phyloP scores from a whole-genome alignment of 2,329 filamentous ascomycete species.

The Torrubiella hemipterigena region DNA sequence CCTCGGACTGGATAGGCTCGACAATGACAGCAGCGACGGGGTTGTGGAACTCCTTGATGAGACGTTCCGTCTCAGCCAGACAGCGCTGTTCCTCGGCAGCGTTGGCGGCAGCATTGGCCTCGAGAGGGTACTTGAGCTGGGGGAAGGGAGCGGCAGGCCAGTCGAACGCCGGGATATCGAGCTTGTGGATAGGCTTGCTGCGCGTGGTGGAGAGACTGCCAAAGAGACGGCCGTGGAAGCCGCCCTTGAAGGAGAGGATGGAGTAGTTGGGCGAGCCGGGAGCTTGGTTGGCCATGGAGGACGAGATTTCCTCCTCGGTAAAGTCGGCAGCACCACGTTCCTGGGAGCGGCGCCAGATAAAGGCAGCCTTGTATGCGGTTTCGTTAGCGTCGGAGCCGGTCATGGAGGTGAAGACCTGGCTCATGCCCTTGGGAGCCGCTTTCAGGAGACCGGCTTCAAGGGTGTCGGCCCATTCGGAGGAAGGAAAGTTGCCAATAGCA shows the following conservation, averaged over 20 bases:
- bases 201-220: conserved; percentile 79
- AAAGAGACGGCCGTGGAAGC: conserved; percentile 85
- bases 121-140: conserved; percentile 72
- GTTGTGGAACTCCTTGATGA: conserved; percentile 67
- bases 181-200: conserved; percentile 88
- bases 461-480: conserved; percentile 69
- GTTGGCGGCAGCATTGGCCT: conserved; percentile 69
- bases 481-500: conserved; percentile 82
- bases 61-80: conserved; percentile 69
- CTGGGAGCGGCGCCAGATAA: conserved; percentile 79
- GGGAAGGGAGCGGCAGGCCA: conserved; percentile 91
- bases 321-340: conserved; percentile 79
- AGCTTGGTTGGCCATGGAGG: conserved; percentile 66
- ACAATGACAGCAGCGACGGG: conserved; percentile 73
- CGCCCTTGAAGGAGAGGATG: conserved; percentile 79
- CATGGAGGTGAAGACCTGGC: conserved; percentile 86
- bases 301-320: conserved; percentile 60
- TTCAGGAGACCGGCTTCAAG: conserved; percentile 70
- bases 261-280: conserved; percentile 71
- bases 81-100: conserved; percentile 66
- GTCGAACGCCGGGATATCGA: conserved; percentile 90
- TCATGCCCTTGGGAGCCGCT: conserved; percentile 68
- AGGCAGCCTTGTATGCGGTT: conserved; percentile 87
- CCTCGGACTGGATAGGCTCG: conserved; percentile 88
- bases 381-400: conserved; percentile 89